Conservation (phyloP, 257 asterid genomes). For the Nicotiana sylvestris region DNA sequence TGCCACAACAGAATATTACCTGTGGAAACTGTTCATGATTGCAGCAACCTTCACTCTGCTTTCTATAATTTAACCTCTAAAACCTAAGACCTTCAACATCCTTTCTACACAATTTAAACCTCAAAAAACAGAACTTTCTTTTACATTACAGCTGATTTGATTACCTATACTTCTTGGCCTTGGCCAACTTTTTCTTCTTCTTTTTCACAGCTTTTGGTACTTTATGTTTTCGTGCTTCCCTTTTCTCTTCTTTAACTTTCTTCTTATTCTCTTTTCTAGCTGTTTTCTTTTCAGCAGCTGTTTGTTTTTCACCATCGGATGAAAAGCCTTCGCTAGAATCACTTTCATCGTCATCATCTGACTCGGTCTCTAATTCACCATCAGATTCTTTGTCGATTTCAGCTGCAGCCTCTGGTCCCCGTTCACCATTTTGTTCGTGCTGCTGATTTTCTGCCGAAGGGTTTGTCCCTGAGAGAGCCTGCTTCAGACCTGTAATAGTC, state of each 20-base stretch:
- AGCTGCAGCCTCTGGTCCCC: conserved; percentile 12
- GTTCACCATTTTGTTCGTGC: conserved; percentile 16
- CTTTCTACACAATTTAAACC: not conserved
- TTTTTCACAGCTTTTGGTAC: conserved; percentile 78
- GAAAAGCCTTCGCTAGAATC: conserved; percentile 32
- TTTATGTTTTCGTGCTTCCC: conserved; percentile 78
- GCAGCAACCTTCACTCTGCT: not conserved
- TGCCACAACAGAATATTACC: not conserved
- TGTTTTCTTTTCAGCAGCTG: conserved; percentile 53
- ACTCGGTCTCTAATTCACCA: conserved; percentile 35
- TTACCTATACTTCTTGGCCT: conserved; percentile 75
- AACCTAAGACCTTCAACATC: not conserved
- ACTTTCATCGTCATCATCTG: conserved; percentile 40
- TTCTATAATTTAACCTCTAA: not conserved
- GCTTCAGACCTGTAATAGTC: conserved; percentile 85
- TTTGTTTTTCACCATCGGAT: conserved; percentile 39
- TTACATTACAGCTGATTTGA: not conserved
- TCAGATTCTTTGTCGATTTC: conserved; percentile 9
- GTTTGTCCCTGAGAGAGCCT: conserved; percentile 46
- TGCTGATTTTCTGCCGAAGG: conserved; percentile 36
- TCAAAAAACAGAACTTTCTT: not conserved
- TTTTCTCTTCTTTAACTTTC: conserved; percentile 89
- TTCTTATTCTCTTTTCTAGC: conserved; percentile 90
- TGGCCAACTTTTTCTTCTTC: conserved; percentile 84
- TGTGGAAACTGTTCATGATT: not conserved